A percentile compares a stretch with the other conserved stretches of the same genome.
Evolutionary conservation across 2,329 filamentous ascomycete species (phyloP).

Genomic region (Paecilomyces fulvus): DNA sequence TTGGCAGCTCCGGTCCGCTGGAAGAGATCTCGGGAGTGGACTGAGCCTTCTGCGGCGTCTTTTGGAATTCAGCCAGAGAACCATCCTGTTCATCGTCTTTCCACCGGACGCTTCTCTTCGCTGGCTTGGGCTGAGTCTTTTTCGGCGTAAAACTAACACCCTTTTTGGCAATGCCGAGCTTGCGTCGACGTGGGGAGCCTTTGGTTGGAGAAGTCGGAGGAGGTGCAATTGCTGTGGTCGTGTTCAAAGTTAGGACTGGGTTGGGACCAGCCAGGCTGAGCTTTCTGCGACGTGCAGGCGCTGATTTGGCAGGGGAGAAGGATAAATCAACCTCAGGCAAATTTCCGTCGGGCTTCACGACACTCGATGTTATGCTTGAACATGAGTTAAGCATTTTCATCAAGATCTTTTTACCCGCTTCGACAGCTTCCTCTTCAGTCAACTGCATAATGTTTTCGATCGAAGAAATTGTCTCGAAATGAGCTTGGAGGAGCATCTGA

Average conservation of each 20-base stretch:
- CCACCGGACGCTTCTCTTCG: conserved; percentile 80
- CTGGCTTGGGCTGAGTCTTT: conserved; percentile 53
- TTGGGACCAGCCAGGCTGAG: conserved; percentile 31
- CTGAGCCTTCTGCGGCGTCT: conserved; percentile 67
- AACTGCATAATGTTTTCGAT: conserved; percentile 74
- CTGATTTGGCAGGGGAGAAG: conserved; percentile 61
- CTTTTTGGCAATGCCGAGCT: conserved; percentile 55
- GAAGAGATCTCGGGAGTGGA: conserved; percentile 51
- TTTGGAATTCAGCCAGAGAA: conserved; percentile 79
- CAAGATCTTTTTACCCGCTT: conserved; percentile 69
- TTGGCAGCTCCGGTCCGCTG: conserved; percentile 40
- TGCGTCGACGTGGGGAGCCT: conserved; percentile 72
- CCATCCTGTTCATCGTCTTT: conserved; percentile 83
- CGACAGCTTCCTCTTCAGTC: conserved; percentile 73
- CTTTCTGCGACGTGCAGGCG: conserved; percentile 63
- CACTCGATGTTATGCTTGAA: conserved; percentile 64
- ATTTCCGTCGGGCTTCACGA: conserved; percentile 82
- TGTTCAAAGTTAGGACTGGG: conserved; percentile 16
- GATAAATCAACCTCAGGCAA: conserved; percentile 44
- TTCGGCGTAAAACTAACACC: conserved; percentile 72
- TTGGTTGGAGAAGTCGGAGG: conserved; percentile 56
- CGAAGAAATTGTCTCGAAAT: conserved; percentile 83
- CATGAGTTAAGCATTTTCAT: conserved; percentile 70
- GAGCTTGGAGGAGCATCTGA: conserved; percentile 76
- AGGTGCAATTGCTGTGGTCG: conserved; percentile 23